These are phyloP conservation scores for Chaetothyriales sp. DNA, from an alignment of 2,329 filamentous ascomycete species.

Conservation along the genomic window DNA sequence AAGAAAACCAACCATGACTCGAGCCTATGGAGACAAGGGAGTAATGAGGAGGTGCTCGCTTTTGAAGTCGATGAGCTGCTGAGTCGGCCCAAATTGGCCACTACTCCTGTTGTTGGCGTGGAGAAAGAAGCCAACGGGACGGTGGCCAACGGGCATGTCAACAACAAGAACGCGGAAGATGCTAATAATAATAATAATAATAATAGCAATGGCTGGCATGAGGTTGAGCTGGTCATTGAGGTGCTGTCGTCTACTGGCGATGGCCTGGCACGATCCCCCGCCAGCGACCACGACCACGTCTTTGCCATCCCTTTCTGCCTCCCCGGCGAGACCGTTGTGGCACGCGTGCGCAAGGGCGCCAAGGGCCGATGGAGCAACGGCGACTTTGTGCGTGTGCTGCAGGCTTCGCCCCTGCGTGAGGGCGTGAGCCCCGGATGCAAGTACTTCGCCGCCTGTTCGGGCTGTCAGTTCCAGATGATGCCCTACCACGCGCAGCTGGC, in stretches of 20 bases:
- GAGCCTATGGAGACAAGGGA: conserved; percentile 2
- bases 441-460: conserved; percentile 77
- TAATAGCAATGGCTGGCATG: conserved; percentile 53
- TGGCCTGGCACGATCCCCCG: conserved; percentile 59
- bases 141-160: neutral
- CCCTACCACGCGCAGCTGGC: conserved; percentile 71
- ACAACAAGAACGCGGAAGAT: conserved; percentile 27
- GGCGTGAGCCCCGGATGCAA: conserved; percentile 62
- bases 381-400: conserved; percentile 66
- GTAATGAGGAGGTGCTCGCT: conserved; percentile 7
- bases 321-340: conserved; percentile 65
- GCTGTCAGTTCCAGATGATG: conserved; percentile 97
- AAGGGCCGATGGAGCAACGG: conserved; percentile 56
- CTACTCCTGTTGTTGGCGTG: neutral
- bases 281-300: conserved; percentile 42
- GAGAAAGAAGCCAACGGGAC: too few species aligned
- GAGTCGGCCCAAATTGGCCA: neutral
- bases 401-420: conserved; percentile 60
- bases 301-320: conserved; percentile 81
- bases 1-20: neutral
- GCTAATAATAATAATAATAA: too few species aligned
- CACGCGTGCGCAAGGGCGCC: conserved; percentile 59
- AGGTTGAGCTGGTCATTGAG: conserved; percentile 67
- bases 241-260: conserved; percentile 85
- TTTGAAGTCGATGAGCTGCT: conserved; percentile 8